Evolutionary conservation across 495 filamentous ascomycete species (phyloP).

Genomic region (Aspergillus nanangensis): DNA sequence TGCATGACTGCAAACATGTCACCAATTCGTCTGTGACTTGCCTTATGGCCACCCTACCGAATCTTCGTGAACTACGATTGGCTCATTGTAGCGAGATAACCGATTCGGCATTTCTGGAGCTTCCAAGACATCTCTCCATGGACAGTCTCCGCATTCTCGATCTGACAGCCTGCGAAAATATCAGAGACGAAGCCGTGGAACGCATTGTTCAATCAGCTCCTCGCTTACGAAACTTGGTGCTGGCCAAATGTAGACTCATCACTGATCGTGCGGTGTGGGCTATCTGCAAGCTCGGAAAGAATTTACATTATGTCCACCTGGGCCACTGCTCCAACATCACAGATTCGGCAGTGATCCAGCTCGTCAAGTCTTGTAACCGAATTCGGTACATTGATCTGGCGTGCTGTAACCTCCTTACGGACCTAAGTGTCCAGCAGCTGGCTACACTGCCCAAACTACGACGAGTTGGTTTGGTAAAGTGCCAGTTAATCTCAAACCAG

Average conservation of each 20-base stretch:
- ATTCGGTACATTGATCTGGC: slow-evolving; percentile 97
- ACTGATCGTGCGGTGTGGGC: slow-evolving; percentile 85
- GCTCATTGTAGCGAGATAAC: slow-evolving; percentile 78
- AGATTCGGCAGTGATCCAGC: slow-evolving; percentile 73
- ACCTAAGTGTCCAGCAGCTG: slow-evolving; percentile 77
- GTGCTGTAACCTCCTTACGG: slow-evolving; percentile 87
- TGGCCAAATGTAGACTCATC: slow-evolving; percentile 89
- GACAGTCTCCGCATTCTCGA: slow-evolving; percentile 92
- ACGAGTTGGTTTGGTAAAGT: slow-evolving; percentile 94
- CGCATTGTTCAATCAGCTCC: slow-evolving; percentile 83
- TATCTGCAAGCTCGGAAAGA: slow-evolving; percentile 88
- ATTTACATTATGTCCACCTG: slow-evolving; percentile 91
- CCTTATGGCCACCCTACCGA: slow-evolving; percentile 67
- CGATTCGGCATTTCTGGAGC: slow-evolving; percentile 76
- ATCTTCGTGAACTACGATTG: slow-evolving; percentile 84
- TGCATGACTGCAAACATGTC: slow-evolving; percentile 77
- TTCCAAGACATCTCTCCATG: slow-evolving; percentile 65
- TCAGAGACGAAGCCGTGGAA: slow-evolving; percentile 82
- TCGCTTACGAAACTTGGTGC: slow-evolving; percentile 83
- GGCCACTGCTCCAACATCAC: slow-evolving; percentile 92
- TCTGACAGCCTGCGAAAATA: slow-evolving; percentile 75
- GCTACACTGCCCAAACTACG: slow-evolving; percentile 88
- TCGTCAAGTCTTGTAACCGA: slow-evolving; percentile 83
- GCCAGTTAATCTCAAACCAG: slow-evolving; percentile 77
- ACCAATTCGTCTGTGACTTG: slow-evolving; percentile 76